phyloP scores from a whole-genome alignment of 2,329 filamentous ascomycete genomes.

The Aspergillus tubingensis region DNA sequence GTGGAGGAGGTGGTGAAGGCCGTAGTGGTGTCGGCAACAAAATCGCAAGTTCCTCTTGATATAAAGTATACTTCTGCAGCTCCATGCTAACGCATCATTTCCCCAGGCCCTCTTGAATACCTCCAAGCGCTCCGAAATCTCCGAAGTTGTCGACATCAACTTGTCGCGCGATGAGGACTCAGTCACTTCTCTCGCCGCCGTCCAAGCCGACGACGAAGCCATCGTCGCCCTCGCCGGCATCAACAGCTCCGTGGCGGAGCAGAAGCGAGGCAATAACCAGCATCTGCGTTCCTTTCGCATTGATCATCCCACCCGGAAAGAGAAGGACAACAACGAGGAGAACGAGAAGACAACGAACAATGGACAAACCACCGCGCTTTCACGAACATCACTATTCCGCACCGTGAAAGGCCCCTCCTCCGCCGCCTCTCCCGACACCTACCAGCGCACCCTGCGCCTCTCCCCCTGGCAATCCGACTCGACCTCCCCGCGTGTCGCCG shows the following conservation, averaged over 20 bases:
- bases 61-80: background rate
- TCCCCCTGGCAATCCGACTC: slow-evolving; percentile 55
- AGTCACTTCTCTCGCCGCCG: slow-evolving; percentile 76
- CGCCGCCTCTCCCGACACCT: slow-evolving; percentile 52
- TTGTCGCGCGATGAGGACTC: slow-evolving; percentile 85
- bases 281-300: slow-evolving; percentile 79
- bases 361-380: slow-evolving; percentile 48
- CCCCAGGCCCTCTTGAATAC: slow-evolving; percentile 70
- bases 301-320: slow-evolving; percentile 53
- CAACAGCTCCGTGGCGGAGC: slow-evolving; percentile 74
- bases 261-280: slow-evolving; percentile 75
- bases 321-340: slow-evolving; percentile 17
- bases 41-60: slow-evolving; percentile 59
- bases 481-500: slow-evolving; percentile 67
- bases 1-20: slow-evolving; percentile 82
- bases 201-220: slow-evolving; percentile 58
- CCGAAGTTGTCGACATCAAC: slow-evolving; percentile 70
- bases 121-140: slow-evolving; percentile 63
- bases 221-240: slow-evolving; percentile 71
- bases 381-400: slow-evolving; percentile 56
- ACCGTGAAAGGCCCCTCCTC: slow-evolving; percentile 33
- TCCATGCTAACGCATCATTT: slow-evolving; percentile 6
- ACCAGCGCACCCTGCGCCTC: slow-evolving; percentile 60
- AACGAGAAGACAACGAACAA: slow-evolving; percentile 19
- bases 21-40: slow-evolving; percentile 83